Percentiles rank a stretch among this genome's conserved stretches.
Evolutionary conservation across 768 basidiomycete genomes (phyloP).

Genomic region (Leucosporidium scottii): DNA sequence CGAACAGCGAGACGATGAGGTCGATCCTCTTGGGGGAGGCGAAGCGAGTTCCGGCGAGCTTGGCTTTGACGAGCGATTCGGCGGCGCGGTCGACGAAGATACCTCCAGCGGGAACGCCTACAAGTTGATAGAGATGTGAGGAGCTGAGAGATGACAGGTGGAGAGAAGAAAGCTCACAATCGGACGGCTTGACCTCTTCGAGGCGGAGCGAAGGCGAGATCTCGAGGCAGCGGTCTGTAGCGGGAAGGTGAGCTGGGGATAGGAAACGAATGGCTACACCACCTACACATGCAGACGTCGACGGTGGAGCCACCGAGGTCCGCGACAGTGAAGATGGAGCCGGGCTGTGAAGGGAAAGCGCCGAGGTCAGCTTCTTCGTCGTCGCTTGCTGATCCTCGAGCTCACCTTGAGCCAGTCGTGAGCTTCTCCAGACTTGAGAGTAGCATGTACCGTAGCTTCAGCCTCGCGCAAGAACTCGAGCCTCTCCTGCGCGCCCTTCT

Average conservation of each 20-base stretch:
- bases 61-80: background rate
- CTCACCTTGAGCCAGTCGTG: constrained; percentile 1
- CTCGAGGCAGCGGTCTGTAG: background rate
- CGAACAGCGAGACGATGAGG: background rate
- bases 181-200: background rate
- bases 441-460: background rate
- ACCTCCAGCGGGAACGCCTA: background rate
- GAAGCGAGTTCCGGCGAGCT: constrained; percentile 1
- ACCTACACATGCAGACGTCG: constrained; percentile 2
- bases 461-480: background rate
- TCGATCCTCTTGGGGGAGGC: background rate
- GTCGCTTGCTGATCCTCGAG: background rate
- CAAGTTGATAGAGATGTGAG: background rate
- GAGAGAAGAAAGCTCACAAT: background rate
- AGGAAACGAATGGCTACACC: too few species aligned
- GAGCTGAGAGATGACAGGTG: background rate
- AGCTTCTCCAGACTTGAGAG: background rate
- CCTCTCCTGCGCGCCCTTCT: background rate
- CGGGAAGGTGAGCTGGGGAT: background rate
- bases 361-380: background rate
- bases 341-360: background rate
- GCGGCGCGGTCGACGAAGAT: constrained; percentile 7
- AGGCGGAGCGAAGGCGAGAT: background rate
- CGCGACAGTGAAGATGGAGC: background rate
- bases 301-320: background rate